Conservation (phyloP, 805 yeast species). For the Sugiyamaella qingdaonensis region DNA sequence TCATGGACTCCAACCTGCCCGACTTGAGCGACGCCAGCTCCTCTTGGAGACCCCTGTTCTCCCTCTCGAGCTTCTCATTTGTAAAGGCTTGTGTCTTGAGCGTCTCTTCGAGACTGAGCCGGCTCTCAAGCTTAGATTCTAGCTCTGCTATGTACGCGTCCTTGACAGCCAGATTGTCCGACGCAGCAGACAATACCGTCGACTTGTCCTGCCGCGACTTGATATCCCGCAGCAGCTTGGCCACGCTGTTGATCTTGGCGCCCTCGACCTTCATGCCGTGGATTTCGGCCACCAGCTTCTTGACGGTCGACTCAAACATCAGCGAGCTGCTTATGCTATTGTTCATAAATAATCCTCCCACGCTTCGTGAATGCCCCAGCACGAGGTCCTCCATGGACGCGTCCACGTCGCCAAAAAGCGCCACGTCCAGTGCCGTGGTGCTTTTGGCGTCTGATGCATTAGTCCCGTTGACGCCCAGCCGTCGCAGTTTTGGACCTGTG, state of each 20-base stretch:
- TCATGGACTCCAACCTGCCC: background rate
- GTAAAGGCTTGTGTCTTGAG: background rate
- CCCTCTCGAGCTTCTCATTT: constrained; percentile 3
- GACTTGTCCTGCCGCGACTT: constrained; percentile 21
- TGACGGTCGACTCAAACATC: constrained; percentile 33
- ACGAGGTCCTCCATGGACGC: constrained; percentile 33
- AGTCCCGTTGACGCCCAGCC: background rate
- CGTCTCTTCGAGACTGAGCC: constrained; percentile 1
- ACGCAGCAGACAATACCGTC: constrained; percentile 11
- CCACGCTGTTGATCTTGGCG: constrained; percentile 31
- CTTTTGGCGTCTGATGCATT: background rate
- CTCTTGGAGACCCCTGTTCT: constrained; percentile 5
- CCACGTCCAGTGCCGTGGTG: constrained; percentile 26
- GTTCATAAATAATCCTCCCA: constrained; percentile 33
- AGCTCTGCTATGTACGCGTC: constrained; percentile 17
- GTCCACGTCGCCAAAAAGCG: constrained; percentile 34
- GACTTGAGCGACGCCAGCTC: background rate
- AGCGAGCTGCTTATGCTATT: constrained; percentile 28
- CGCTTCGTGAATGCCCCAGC: constrained; percentile 31
- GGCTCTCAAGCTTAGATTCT: constrained; percentile 12
- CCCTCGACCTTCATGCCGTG: constrained; percentile 32
- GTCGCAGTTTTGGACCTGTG: background rate
- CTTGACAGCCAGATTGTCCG: constrained; percentile 16
- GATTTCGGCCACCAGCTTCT: constrained; percentile 32
- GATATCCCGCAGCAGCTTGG: constrained; percentile 29